These are phyloP conservation scores for Fusarium decemcellulare DNA, from an alignment of 2,329 filamentous ascomycete genomes.

Conservation along the genomic window DNA sequence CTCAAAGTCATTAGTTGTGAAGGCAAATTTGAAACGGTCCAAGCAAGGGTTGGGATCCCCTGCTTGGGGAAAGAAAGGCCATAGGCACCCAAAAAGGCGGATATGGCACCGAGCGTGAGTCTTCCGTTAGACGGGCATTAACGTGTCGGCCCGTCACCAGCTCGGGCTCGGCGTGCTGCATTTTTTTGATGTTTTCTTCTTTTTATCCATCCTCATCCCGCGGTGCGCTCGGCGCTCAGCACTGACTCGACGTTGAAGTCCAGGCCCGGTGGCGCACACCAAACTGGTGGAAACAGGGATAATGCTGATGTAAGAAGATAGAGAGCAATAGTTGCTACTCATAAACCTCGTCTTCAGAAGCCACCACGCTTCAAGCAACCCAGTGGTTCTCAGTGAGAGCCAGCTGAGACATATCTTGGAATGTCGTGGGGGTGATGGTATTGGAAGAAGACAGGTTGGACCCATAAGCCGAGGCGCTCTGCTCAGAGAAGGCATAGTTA, in stretches of 20 bases:
- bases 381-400: slow-evolving; percentile 40
- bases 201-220: slow-evolving; percentile 39
- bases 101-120: slow-evolving; percentile 22
- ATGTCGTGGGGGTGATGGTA: slow-evolving; percentile 46
- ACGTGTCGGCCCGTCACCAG: slow-evolving; percentile 23
- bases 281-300: slow-evolving; percentile 36
- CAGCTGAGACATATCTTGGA: slow-evolving; percentile 45
- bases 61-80: slow-evolving; percentile 3
- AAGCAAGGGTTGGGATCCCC: slow-evolving; percentile 17
- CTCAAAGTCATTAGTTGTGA: slow-evolving; percentile 43
- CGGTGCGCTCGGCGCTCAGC: slow-evolving; percentile 20
- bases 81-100: slow-evolving; percentile 17
- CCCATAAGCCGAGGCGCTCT: slow-evolving; percentile 43
- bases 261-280: slow-evolving; percentile 10
- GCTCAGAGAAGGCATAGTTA: slow-evolving; percentile 46
- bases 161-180: slow-evolving; percentile 26
- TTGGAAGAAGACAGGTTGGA: slow-evolving; percentile 47
- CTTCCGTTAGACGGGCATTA: slow-evolving; percentile 16
- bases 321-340: slow-evolving; percentile 18
- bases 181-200: slow-evolving; percentile 34
- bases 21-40: slow-evolving; percentile 25
- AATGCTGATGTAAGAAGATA: slow-evolving; percentile 29
- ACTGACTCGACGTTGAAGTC: slow-evolving; percentile 15
- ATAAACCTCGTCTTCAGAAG: neutral
- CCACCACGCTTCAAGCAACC: slow-evolving; percentile 26